Conservation (phyloP, 2,329 filamentous ascomycete genomes). For the Cucurbitaria berberidis region DNA sequence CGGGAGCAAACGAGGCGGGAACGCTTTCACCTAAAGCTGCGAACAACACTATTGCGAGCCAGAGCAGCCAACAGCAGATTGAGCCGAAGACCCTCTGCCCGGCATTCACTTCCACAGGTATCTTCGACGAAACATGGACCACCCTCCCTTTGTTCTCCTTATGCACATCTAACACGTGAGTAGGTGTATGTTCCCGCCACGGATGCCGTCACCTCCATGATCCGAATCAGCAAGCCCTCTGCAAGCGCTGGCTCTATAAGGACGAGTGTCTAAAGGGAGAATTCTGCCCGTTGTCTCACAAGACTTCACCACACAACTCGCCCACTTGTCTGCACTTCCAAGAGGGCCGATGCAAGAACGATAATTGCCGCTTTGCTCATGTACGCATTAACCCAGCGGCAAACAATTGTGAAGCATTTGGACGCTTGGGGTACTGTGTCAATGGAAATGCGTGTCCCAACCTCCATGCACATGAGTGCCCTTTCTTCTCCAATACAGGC, state of each 20-base stretch:
- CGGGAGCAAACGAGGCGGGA: conserved; percentile 2
- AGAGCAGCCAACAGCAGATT: conserved; percentile 10
- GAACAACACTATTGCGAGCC: conserved; percentile 4
- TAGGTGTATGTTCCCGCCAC: conserved; percentile 84
- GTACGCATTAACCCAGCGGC: conserved; percentile 77
- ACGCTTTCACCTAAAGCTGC: neutral
- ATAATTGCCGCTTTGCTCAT: conserved; percentile 86
- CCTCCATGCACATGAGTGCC: conserved; percentile 91
- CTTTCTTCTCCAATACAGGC: conserved; percentile 91
- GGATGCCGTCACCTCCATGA: conserved; percentile 84
- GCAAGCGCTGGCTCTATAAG: conserved; percentile 83
- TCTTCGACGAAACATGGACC: conserved; percentile 16
- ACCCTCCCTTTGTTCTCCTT: conserved; percentile 1
- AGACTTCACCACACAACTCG: conserved; percentile 79
- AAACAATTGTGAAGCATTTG: conserved; percentile 83
- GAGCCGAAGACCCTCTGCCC: conserved; percentile 27
- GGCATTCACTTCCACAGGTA: conserved; percentile 44
- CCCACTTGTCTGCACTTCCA: conserved; percentile 90
- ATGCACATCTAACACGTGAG: conserved; percentile 21
- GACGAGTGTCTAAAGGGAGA: conserved; percentile 78
- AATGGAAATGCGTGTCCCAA: conserved; percentile 78
- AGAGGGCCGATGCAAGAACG: conserved; percentile 86
- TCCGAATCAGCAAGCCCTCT: conserved; percentile 83
- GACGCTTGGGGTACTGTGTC: conserved; percentile 85
- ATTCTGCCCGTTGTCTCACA: conserved; percentile 89